Conservation (phyloP, 1,139 yeast species). For the Diutina ranongensis region DNA sequence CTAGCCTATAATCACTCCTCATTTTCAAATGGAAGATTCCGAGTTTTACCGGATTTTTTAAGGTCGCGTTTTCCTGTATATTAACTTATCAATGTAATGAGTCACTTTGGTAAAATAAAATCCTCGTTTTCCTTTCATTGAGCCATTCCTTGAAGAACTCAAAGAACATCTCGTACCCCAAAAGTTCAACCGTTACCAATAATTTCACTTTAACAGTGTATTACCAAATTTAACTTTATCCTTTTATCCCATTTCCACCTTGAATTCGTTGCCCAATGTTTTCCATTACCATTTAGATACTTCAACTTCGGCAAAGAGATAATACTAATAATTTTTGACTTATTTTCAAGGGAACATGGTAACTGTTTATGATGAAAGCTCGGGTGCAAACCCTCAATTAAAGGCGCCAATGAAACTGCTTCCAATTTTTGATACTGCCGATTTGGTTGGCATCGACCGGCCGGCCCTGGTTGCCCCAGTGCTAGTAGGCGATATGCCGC, state of each 20-base stretch:
- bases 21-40: too few species aligned
- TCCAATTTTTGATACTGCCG: constrained; percentile 2
- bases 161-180: too few species aligned
- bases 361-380: background rate
- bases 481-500: constrained; percentile 2
- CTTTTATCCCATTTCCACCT: background rate
- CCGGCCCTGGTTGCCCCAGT: constrained; percentile 2
- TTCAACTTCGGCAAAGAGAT: background rate
- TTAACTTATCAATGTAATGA: too few species aligned
- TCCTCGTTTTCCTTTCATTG: too few species aligned
- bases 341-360: background rate
- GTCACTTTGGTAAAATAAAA: too few species aligned
- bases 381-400: background rate
- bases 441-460: background rate
- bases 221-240: too few species aligned
- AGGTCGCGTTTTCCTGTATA: too few species aligned
- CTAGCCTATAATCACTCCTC: too few species aligned
- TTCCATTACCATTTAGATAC: constrained; percentile 1
- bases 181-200: background rate
- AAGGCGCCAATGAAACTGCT: constrained; percentile 2
- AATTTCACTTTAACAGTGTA: background rate
- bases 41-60: too few species aligned
- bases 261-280: background rate
- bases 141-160: too few species aligned
- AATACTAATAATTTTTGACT: background rate